These are phyloP conservation scores for Candida tallmaniae DNA, from an alignment of 805 yeast genomes.

Conservation along the genomic window DNA sequence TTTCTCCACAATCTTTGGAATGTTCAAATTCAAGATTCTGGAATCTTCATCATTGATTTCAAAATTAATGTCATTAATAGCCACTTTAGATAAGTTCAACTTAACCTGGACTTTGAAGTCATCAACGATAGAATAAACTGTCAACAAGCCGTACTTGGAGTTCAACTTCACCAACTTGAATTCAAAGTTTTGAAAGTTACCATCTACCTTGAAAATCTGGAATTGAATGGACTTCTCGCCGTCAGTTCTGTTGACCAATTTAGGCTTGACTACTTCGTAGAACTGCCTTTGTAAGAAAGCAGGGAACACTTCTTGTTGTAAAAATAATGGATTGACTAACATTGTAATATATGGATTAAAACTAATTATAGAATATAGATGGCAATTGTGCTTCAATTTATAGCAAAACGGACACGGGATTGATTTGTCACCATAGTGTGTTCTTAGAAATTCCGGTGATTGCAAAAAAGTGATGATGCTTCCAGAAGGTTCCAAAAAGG, in stretches of 20 bases:
- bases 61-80: slow-evolving; percentile 30
- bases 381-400: too few relatives aligned
- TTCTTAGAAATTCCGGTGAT: too few relatives aligned
- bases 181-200: slow-evolving; percentile 31
- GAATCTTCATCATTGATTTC: slow-evolving; percentile 22
- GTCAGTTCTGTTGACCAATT: slow-evolving; percentile 33
- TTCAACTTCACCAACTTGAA: slow-evolving; percentile 22
- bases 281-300: slow-evolving; percentile 8
- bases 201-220: slow-evolving; percentile 31
- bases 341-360: too few relatives aligned
- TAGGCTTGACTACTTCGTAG: slow-evolving; percentile 16
- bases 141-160: slow-evolving; percentile 30
- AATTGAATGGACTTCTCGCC: slow-evolving; percentile 30
- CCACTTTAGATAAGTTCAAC: slow-evolving; percentile 26
- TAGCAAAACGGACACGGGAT: too few relatives aligned
- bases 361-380: too few relatives aligned
- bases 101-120: slow-evolving; percentile 28
- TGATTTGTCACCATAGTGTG: too few relatives aligned
- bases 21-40: slow-evolving; percentile 31
- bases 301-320: slow-evolving; percentile 6
- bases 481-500: too few relatives aligned
- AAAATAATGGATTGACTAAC: slow-evolving; percentile 16
- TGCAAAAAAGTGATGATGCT: too few relatives aligned
- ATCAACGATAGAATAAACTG: slow-evolving; percentile 24
- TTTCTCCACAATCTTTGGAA: slow-evolving; percentile 20